Conservation (phyloP, 805 yeast genomes). For the Ogataea parapolymorpha region DNA sequence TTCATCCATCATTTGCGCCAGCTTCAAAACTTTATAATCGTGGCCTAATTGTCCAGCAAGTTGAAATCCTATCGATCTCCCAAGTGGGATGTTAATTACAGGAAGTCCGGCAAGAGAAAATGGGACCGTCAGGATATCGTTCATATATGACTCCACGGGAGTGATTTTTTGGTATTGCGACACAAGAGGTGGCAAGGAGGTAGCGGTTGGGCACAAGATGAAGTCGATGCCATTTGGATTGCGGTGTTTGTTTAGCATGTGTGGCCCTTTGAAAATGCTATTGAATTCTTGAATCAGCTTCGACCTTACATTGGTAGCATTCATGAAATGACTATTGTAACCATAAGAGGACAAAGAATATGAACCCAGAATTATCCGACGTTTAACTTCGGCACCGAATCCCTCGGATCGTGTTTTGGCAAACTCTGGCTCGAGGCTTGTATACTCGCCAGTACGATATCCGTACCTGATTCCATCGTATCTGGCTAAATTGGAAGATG, state of each 20-base stretch:
- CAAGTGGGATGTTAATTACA: constrained; percentile 70
- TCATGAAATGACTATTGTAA: constrained; percentile 65
- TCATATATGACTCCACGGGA: constrained; percentile 62
- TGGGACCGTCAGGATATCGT: constrained; percentile 86
- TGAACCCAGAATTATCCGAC: constrained; percentile 82
- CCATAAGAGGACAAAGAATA: constrained; percentile 79
- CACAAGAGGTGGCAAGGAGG: constrained; percentile 46
- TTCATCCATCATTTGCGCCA: constrained; percentile 17
- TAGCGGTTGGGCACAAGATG: constrained; percentile 69
- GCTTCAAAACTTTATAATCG: constrained; percentile 58
- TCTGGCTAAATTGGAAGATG: constrained; percentile 85
- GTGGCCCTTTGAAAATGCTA: constrained; percentile 50
- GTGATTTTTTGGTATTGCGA: constrained; percentile 16
- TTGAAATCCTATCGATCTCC: constrained; percentile 64
- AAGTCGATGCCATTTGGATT: constrained; percentile 56
- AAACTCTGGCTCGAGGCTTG: constrained; percentile 36
- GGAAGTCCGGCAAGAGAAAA: constrained; percentile 92
- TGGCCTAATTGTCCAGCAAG: constrained; percentile 83
- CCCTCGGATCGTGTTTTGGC: constrained; percentile 59
- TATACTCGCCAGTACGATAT: constrained; percentile 35
- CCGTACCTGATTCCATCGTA: constrained; percentile 93
- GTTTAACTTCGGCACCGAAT: constrained; percentile 80
- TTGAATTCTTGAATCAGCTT: constrained; percentile 65
- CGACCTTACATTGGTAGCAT: constrained; percentile 68
- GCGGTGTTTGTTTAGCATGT: constrained; percentile 34